A percentile compares a stretch with the other conserved stretches of the same genome.
phyloP scores from a whole-genome alignment of 495 filamentous ascomycete species.

The Hypoxylon intermedium region DNA sequence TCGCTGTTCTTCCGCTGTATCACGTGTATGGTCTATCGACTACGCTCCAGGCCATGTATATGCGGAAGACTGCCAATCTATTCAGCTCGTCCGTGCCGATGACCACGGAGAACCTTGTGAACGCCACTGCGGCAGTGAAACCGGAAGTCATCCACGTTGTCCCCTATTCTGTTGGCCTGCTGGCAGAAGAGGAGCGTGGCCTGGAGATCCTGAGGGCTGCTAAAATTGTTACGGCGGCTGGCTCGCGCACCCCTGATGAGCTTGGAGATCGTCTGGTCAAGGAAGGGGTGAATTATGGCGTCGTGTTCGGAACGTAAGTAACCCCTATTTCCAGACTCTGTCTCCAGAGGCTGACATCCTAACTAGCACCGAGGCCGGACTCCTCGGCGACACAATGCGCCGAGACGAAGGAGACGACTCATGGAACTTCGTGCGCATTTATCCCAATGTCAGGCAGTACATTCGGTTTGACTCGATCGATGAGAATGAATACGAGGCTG shows the following conservation, averaged over 20 bases:
- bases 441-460: slow-evolving; percentile 51
- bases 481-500: slow-evolving; percentile 56
- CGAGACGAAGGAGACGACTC: slow-evolving; percentile 48
- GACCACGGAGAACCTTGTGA: slow-evolving; percentile 53
- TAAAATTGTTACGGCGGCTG: slow-evolving; percentile 55
- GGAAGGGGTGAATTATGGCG: slow-evolving; percentile 54
- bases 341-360: background rate
- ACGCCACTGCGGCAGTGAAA: slow-evolving; percentile 50
- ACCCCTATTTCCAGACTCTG: background rate
- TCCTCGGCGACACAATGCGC: slow-evolving; percentile 55
- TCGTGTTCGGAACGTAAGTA: slow-evolving; percentile 59
- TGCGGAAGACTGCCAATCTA: slow-evolving; percentile 53
- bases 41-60: slow-evolving; percentile 54
- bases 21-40: slow-evolving; percentile 56
- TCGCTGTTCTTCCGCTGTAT: slow-evolving; percentile 61
- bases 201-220: slow-evolving; percentile 50
- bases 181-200: slow-evolving; percentile 54
- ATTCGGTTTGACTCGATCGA: slow-evolving; percentile 58
- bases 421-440: slow-evolving; percentile 60
- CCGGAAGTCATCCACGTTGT: slow-evolving; percentile 59
- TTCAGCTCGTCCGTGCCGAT: slow-evolving; percentile 57
- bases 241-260: slow-evolving; percentile 60
- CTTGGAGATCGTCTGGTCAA: slow-evolving; percentile 56
- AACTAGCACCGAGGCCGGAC: slow-evolving; percentile 59
- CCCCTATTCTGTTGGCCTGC: slow-evolving; percentile 60